Evolutionary conservation across 257 asterid species (phyloP).

Genomic region (Forsythia viridissima): DNA sequence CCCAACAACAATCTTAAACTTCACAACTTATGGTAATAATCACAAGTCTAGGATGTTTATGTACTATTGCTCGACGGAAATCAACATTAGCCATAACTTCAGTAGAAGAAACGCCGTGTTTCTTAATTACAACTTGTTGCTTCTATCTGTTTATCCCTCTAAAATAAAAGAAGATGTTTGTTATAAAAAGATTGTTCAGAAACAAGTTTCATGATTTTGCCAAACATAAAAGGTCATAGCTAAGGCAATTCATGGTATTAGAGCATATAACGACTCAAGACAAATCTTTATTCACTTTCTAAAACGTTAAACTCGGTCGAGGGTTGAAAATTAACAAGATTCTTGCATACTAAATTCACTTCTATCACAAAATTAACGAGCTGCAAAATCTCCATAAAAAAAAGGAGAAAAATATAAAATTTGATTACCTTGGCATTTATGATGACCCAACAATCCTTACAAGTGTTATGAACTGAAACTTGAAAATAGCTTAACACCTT

Average conservation of each 20-base stretch:
- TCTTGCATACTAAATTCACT: background rate
- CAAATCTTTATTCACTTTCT: too few relatives aligned
- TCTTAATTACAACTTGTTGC: background rate
- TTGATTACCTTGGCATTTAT: constrained; percentile 60
- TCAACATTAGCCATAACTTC: too few relatives aligned
- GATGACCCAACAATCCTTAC: constrained; percentile 66
- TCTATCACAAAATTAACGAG: too few relatives aligned
- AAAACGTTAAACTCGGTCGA: too few relatives aligned
- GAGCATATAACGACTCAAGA: too few relatives aligned
- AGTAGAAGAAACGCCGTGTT: background rate
- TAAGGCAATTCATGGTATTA: too few relatives aligned
- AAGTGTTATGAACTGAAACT: constrained; percentile 57
- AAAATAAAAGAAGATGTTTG: background rate
- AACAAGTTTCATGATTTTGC: too few relatives aligned
- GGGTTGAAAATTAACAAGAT: background rate
- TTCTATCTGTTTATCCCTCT: background rate
- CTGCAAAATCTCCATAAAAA: too few relatives aligned
- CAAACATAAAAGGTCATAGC: too few relatives aligned
- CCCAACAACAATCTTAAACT: too few relatives aligned
- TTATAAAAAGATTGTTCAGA: background rate
- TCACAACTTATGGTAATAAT: background rate
- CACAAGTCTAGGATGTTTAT: background rate
- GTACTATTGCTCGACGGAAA: background rate
- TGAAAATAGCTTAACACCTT: constrained; percentile 38
- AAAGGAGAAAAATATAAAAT: background rate